Evolutionary conservation across 2,329 filamentous ascomycete species (phyloP), one percentile per base, ranked within the genome.

Genomic region (Aspergillus aculeatinus): DNA sequence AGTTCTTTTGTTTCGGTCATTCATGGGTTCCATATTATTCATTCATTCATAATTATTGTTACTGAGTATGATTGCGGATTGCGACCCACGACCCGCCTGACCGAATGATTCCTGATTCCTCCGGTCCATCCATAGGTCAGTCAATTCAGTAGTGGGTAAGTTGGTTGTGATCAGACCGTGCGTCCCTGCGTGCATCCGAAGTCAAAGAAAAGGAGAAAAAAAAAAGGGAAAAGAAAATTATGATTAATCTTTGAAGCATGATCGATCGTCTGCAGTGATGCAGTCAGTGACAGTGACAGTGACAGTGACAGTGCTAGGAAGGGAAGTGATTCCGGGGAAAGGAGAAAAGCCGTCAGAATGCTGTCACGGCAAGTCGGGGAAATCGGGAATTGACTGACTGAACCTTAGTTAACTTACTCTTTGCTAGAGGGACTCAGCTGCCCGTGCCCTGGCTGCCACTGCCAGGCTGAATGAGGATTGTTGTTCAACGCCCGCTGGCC

Each of bases 41-140:
- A 35, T 35, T 50, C 35, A 29, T 58, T 53, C 21, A 31, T 53
- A 23, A 23, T 59, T 59, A 57, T 57, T 21, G 23, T 23, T 23
- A 23, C 23, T 23, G 23, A 23, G 23, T 23, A 23, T 23, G 2
- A 23, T 23, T 23, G 23, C 23, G 2, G 52, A 51, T 59, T 61
- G 55, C 59, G 60, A 61, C 59, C 61, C 57, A 63, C 58, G 64
- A 60, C 64, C 64, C 64, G 62, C 64, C 62, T 63, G 64, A 64
- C 62, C 64, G 52, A 27, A 64, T 48, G 16, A 42, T 58, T 65
- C 57, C 61, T 61, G 51, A 58, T 53, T 31, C 57, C 53, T 47
- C 35, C 50, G 56, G 44, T 47, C 35, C 50, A 51, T 42, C 29
- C 47, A 44, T 44, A 51, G 51, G 47, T 50, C 31, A n/a, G 39